Evolutionary conservation across 169 alveolate genomes (phyloP), one percentile per base, ranked within the genome.

Genomic region (Plasmodium yoelii): DNA sequence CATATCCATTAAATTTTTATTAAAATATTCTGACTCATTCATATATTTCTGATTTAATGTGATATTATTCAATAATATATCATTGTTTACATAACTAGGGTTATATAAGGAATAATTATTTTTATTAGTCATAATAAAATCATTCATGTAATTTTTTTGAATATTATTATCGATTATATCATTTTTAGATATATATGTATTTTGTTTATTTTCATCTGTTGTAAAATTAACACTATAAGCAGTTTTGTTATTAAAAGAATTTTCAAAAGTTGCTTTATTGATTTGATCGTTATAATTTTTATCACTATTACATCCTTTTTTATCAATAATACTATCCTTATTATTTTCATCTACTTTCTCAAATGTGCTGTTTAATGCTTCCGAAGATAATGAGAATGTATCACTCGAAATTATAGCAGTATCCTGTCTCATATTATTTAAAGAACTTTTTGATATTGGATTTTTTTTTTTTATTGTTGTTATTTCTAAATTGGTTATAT

Each of bases 401-500:
- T 74, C 88, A 47, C 73, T 74, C 46, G 49, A 61, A 47, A 74
- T 74, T 28, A 74, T 74, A 10, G 73, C 49, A 12, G 88, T 74
- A 5, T 74, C 88, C 39, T 74, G 88, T 18, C 88, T 65, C 39
- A 61, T 74, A 74, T 74, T 74, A 46, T 74, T 44, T 39, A 60
- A 74, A 39, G 67, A 24, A 39, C 47, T 56, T 42, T 60, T 74
- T 47, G 65, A 56, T 15, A 26, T 53, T 26, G 18, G 44, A 6
- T 28, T 10, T 63, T 75, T 75, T 68, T 82, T 65, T 56, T 82
- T 82, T 65, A 82, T 67, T 67, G 67, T 82, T 19, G 90, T 82
- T 34, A 82, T 82, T 15, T 82, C 90, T 53, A 82, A 82, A 59
- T 82, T 82, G 55, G 55, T 19, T 82, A 82, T 82, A 42, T 82